Base-by-base conservation (phyloP, 1,284 basidiomycete species). In the Moesziomyces sp. region DNA sequence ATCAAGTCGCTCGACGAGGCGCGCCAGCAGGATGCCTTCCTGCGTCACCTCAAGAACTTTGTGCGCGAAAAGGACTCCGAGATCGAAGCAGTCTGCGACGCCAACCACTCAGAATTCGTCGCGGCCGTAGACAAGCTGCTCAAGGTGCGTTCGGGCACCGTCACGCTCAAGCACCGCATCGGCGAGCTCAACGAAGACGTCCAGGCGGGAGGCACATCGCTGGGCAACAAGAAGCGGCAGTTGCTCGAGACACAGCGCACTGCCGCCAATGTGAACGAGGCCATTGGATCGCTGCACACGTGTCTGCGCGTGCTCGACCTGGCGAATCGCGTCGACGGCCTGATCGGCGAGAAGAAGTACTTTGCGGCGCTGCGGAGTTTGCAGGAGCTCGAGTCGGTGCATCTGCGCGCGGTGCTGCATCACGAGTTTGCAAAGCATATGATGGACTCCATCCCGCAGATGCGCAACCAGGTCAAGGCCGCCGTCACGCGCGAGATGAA, bases 41-140 rank as follows among this genome's bases (percentile, higher is more conserved):
- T 99, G 38, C 89, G 91, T 47, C 93, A 91, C 45, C 87, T 98
- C 52, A 91, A 93, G 77, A 88, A 87, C 19, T 92, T 98, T 78
- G 92, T 98, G 52, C 90, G 92, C 79, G 90, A 93, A 73, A 97
- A 98, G 86, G 97, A 99, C 83, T 88, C 89, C 60, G 95, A 99
- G 85, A 99, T 99, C 81, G 93, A 98, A 86, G 90, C 89, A 64
- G 94, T 98, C 85, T 99, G 97, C 85, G 90, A 91, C 62, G 91
- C 92, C 77, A 98, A 98, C 85, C 97, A 99, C 84, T 93, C 96
- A 86, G 97, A 99, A 84, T 99, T 99, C 83, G 94, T 97, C 24
- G 91, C 91, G 23, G 97, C 95, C 9, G 94, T 98, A 10, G 94
- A 94, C 35, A 97, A 94, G 5, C 87, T 99, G 57, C 91, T 98